Evolutionary conservation across 129 eudicot species (phyloP).

Genomic region (sunflower (Helianthus annuus)): DNA sequence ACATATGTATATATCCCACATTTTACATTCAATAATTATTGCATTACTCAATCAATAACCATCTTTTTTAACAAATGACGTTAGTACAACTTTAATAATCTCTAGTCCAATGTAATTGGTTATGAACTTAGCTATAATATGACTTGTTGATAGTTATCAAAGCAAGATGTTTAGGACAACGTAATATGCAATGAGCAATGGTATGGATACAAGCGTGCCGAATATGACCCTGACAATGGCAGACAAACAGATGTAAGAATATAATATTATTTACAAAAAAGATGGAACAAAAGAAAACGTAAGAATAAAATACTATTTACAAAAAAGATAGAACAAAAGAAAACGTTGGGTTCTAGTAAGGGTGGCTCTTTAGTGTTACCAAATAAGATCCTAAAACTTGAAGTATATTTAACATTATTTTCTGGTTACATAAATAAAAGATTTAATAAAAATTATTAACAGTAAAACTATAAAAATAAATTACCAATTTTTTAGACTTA

Average conservation of each 20-base stretch:
- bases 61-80: not conserved
- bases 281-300: not conserved
- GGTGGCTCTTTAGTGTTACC: too few relatives aligned
- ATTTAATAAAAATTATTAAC: not conserved
- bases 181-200: constrained; percentile 2
- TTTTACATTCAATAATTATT: not conserved
- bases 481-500: too few relatives aligned
- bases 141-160: not conserved
- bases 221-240: not conserved
- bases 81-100: not conserved
- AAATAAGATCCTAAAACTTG: too few relatives aligned
- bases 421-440: not conserved
- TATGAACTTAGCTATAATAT: not conserved
- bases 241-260: not conserved
- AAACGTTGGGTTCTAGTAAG: not conserved
- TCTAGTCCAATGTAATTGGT: not conserved
- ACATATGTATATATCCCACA: not conserved
- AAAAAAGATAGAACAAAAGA: not conserved
- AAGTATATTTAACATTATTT: not conserved
- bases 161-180: constrained; percentile 9
- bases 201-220: constrained; percentile 8
- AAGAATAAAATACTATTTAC: not conserved
- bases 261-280: not conserved
- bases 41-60: not conserved
- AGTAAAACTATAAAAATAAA: too few relatives aligned